Evolutionary conservation across 2,329 filamentous ascomycete genomes (phyloP).

Genomic region (Tothia fuscella): DNA sequence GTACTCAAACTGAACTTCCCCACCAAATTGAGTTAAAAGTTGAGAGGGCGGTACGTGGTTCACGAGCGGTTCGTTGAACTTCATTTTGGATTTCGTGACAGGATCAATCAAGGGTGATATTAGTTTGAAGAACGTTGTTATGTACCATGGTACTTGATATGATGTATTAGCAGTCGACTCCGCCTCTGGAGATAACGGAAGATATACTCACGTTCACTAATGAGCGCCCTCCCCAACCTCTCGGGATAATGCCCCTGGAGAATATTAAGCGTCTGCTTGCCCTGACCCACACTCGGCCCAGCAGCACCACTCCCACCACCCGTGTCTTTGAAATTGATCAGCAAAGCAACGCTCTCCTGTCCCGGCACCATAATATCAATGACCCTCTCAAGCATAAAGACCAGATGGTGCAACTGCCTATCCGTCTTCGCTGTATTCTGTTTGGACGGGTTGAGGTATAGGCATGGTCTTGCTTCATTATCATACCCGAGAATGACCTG

Average conservation of each 20-base stretch:
- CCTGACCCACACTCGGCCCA: slow-evolving; percentile 65
- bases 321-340: slow-evolving; percentile 84
- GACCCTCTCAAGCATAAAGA: slow-evolving; percentile 88
- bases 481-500: slow-evolving; percentile 85
- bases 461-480: slow-evolving; percentile 70
- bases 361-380: slow-evolving; percentile 78
- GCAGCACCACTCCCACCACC: slow-evolving; percentile 50
- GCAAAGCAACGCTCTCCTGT: slow-evolving; percentile 73
- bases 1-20: slow-evolving; percentile 80
- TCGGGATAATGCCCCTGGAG: slow-evolving; percentile 95
- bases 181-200: not conserved
- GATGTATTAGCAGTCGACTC: slow-evolving; percentile 9
- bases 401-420: slow-evolving; percentile 82
- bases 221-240: slow-evolving; percentile 73
- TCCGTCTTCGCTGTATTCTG: slow-evolving; percentile 89
- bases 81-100: slow-evolving; percentile 83
- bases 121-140: slow-evolving; percentile 89
- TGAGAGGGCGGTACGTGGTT: slow-evolving; percentile 72
- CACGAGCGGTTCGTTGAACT: slow-evolving; percentile 88
- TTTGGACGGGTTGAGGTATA: slow-evolving; percentile 77
- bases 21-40: slow-evolving; percentile 67
- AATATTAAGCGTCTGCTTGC: slow-evolving; percentile 76
- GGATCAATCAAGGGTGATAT: slow-evolving; percentile 96
- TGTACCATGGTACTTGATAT: slow-evolving; percentile 71
- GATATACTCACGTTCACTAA: slow-evolving; percentile 62